Percentiles rank a stretch among this genome's conserved stretches.
phyloP scores from a whole-genome alignment of 768 basidiomycete species.

The Trametes sanguinea region DNA sequence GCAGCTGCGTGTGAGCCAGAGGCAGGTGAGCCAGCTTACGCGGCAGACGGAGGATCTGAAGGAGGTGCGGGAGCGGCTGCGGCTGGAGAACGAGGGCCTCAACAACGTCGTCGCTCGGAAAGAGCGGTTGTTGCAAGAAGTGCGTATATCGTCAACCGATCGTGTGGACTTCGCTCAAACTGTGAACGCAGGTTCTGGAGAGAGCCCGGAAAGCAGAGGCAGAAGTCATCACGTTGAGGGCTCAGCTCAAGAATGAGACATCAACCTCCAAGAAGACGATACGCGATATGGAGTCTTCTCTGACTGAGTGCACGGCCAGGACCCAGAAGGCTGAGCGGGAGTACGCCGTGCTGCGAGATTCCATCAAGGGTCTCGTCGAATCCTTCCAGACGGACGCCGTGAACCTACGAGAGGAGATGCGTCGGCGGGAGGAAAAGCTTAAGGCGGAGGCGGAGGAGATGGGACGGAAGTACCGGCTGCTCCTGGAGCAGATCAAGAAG shows the following conservation, averaged over 20 bases:
- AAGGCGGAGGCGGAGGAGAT: slow-evolving; percentile 66
- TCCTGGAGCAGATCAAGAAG: slow-evolving; percentile 63
- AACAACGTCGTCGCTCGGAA: slow-evolving; percentile 89
- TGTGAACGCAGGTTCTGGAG: slow-evolving; percentile 51
- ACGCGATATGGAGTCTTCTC: slow-evolving; percentile 76
- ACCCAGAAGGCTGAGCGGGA: slow-evolving; percentile 84
- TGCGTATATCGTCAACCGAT: slow-evolving; percentile 33
- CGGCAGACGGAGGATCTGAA: slow-evolving; percentile 87
- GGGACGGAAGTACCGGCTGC: slow-evolving; percentile 66
- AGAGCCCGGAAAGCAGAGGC: slow-evolving; percentile 86
- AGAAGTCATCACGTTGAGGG: slow-evolving; percentile 66
- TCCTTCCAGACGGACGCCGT: slow-evolving; percentile 77
- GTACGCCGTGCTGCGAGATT: slow-evolving; percentile 77
- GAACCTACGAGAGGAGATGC: slow-evolving; percentile 71
- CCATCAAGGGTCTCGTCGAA: slow-evolving; percentile 69
- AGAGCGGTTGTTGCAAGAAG: slow-evolving; percentile 85
- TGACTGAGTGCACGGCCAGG: slow-evolving; percentile 72
- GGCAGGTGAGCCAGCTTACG: slow-evolving; percentile 82
- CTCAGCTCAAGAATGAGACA: slow-evolving; percentile 74
- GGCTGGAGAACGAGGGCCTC: slow-evolving; percentile 84
- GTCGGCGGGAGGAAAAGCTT: slow-evolving; percentile 68
- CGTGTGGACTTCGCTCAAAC: background rate
- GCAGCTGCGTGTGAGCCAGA: slow-evolving; percentile 78
- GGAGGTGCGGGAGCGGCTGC: slow-evolving; percentile 78
- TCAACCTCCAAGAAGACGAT: slow-evolving; percentile 70